Base-by-base conservation (phyloP, 139 green algal genomes). In the Closterium sp. region DNA sequence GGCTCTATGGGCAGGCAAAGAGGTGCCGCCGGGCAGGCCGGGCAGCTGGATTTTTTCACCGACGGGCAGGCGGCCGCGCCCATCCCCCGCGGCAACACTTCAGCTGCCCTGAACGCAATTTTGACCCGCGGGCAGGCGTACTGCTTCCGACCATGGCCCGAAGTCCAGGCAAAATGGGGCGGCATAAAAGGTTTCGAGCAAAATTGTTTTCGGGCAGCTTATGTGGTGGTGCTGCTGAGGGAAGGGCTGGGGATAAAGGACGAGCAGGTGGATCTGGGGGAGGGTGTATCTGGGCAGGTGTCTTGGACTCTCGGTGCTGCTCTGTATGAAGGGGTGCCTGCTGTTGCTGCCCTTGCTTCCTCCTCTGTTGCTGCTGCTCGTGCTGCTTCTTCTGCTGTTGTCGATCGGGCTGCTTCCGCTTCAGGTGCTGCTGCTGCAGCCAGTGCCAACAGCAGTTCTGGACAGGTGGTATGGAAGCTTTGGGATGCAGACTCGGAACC, bases 151-250 rank as follows among this genome's bases (percentile, higher is more conserved):
- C 42, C 86, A 7, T 95, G 93, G 91, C n/a, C 22, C 5, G 88
- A 94, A 28, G 85, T 95, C 70, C 27, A 93, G 30, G 11, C 50
- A 4, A 31, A 79, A 2, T 62, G 94, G 45, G 95, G 93, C 1
- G 88, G 92, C 22, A 94, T 97, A 79, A 92, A 96, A 2, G 96
- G 97, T 45, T 91, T 96, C 19, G 97, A 98, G 29, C 91, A 92
- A 22, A 98, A 98, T 95, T 98, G 97, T 95, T 97, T 97, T 91
- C 96, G 97, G 93, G 96, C 95, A 4, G 95, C 95, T 0, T 98
- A 98, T 89, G 92, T 97, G n/a, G 90, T 94, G 3, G 85, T 92
- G 31, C 96, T 98, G 88, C 91, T 98, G 92, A 86, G 85, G 0
- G 31, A 96, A 1, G 97, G 97, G 17, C 93, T 98, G 88, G 87